A percentile compares a stretch with the other conserved stretches of the same genome.
phyloP scores from a whole-genome alignment of 2,329 filamentous ascomycete species.

The Trichoderma semiorbis region DNA sequence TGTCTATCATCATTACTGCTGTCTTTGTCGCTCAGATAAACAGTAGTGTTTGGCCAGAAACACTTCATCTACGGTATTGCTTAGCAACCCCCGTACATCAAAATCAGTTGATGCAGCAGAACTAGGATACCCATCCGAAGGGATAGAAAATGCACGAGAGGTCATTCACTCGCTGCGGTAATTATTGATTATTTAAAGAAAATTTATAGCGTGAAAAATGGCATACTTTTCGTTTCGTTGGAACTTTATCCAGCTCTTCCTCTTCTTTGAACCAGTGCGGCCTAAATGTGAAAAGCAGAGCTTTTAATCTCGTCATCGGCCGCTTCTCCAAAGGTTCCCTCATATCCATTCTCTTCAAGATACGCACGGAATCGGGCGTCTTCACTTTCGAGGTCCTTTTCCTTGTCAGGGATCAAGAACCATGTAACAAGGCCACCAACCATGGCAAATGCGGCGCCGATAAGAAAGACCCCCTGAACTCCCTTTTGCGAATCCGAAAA shows the following conservation, averaged over 20 bases:
- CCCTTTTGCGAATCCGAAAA: conserved; percentile 25
- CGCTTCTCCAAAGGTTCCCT: neutral
- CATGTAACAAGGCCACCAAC: conserved; percentile 25
- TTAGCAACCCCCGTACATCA: neutral
- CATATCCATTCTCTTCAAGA: conserved; percentile 22
- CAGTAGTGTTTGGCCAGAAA: neutral
- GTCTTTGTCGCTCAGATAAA: no score
- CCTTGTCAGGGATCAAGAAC: conserved; percentile 26
- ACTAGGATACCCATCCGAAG: no score
- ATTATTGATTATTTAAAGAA: neutral
- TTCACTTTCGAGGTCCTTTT: conserved; percentile 22
- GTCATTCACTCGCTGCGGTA: neutral
- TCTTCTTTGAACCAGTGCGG: neutral
- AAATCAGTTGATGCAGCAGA: neutral
- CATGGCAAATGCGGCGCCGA: conserved; percentile 28
- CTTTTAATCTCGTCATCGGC: neutral
- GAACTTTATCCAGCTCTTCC: neutral
- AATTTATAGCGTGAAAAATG: neutral
- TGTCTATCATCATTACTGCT: neutral
- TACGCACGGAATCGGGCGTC: conserved; percentile 22
- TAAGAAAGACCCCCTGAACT: conserved; percentile 28
- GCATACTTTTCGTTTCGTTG: neutral
- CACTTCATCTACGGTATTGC: neutral
- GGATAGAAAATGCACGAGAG: neutral
- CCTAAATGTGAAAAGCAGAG: neutral